A percentile compares a stretch with the other conserved stretches of the same genome.
Evolutionary conservation across 2,329 filamentous ascomycete species (phyloP).

Genomic region (Penicillium sp.): DNA sequence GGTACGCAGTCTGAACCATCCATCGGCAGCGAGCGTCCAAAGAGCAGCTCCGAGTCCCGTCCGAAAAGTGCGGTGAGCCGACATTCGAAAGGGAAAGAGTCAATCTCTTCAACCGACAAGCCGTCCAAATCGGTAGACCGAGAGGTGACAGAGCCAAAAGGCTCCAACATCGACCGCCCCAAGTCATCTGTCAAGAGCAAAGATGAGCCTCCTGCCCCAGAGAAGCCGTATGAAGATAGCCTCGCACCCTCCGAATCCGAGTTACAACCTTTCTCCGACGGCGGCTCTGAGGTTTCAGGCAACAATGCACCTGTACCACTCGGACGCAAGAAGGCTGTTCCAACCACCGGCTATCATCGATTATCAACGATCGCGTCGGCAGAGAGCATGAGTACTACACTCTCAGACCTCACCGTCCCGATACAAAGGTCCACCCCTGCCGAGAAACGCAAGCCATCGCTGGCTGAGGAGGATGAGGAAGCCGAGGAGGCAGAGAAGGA

Average conservation of each 20-base stretch:
- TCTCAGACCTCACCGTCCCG: constrained; percentile 18
- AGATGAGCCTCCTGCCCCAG: constrained; percentile 14
- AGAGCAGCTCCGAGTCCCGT: constrained; percentile 19
- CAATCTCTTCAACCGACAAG: constrained; percentile 14
- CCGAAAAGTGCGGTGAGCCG: constrained; percentile 26
- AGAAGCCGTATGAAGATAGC: constrained; percentile 25
- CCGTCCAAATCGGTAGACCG: constrained; percentile 9
- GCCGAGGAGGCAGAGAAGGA: constrained; percentile 32
- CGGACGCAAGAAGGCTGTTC: constrained; percentile 48
- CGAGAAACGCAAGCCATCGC: background rate
- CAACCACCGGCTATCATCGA: constrained; percentile 54
- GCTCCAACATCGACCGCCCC: constrained; percentile 23
- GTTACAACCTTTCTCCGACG: constrained; percentile 34
- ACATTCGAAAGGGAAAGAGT: constrained; percentile 23
- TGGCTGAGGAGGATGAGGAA: constrained; percentile 17
- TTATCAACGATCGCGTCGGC: constrained; percentile 62
- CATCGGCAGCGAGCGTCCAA: constrained; percentile 21
- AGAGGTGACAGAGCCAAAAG: constrained; percentile 15
- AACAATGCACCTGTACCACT: constrained; percentile 43
- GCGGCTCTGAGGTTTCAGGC: constrained; percentile 37
- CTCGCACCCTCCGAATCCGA: constrained; percentile 30
- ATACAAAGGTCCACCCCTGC: background rate
- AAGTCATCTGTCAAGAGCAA: constrained; percentile 16
- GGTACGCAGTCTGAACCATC: constrained; percentile 25
- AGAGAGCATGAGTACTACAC: constrained; percentile 49